These are phyloP conservation scores for Colletotrichum salicis DNA, from an alignment of 2,329 filamentous ascomycete genomes.

Conservation along the genomic window DNA sequence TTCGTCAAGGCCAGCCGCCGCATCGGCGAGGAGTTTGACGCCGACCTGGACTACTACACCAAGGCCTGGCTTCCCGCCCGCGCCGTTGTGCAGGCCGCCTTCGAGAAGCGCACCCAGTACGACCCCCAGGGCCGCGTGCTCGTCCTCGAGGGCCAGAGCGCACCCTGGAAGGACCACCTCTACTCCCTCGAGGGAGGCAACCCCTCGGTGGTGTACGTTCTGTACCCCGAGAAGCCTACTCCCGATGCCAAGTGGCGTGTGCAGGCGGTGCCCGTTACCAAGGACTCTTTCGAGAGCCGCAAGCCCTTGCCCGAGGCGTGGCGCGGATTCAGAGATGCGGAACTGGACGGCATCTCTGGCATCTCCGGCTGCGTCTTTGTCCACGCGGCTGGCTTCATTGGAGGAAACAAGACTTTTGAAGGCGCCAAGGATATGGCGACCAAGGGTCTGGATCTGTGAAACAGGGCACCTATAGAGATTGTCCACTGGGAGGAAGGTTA, in stretches of 20 bases:
- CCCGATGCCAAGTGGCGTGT: slow-evolving; percentile 90
- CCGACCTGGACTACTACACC: slow-evolving; percentile 80
- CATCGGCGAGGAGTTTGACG: slow-evolving; percentile 89
- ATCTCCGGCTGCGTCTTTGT: slow-evolving; percentile 87
- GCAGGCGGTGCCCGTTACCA: slow-evolving; percentile 86
- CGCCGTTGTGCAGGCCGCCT: slow-evolving; percentile 80
- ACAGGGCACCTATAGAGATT: background rate
- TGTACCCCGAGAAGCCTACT: slow-evolving; percentile 86
- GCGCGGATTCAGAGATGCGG: slow-evolving; percentile 89
- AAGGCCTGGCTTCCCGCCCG: slow-evolving; percentile 89
- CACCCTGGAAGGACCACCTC: slow-evolving; percentile 97
- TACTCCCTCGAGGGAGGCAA: slow-evolving; percentile 82
- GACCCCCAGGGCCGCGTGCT: slow-evolving; percentile 83
- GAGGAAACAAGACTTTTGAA: slow-evolving; percentile 91
- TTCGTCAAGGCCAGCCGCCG: slow-evolving; percentile 82
- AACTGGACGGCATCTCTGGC: slow-evolving; percentile 78
- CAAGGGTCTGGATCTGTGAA: slow-evolving; percentile 68
- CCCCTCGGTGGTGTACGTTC: slow-evolving; percentile 77
- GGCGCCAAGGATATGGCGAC: slow-evolving; percentile 87
- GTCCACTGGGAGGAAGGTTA: slow-evolving; percentile 1
- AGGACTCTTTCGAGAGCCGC: slow-evolving; percentile 89
- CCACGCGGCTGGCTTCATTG: slow-evolving; percentile 95
- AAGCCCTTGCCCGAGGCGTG: slow-evolving; percentile 91
- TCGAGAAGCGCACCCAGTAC: slow-evolving; percentile 72
- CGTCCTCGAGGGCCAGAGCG: slow-evolving; percentile 79